Evolutionary conservation across 768 basidiomycete genomes (phyloP).

Genomic region (Calvatia gigantea): DNA sequence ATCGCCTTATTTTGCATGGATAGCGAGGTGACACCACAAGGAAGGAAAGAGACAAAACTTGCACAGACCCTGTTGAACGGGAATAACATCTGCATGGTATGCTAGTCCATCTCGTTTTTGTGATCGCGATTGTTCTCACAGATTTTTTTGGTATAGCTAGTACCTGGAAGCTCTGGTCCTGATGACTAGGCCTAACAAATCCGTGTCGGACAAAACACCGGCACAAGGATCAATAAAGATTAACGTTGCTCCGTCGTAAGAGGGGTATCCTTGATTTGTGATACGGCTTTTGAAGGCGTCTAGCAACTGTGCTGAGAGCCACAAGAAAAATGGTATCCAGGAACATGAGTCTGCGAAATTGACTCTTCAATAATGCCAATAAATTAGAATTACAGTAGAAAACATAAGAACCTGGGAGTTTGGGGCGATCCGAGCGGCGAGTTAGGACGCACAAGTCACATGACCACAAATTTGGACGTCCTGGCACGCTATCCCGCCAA

Average conservation of each 20-base stretch:
- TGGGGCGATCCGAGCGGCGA: background rate
- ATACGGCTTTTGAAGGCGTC: no score
- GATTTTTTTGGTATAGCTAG: constrained; percentile 23
- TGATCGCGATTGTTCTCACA: background rate
- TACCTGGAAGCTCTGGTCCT: constrained; percentile 37
- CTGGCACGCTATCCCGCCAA: constrained; percentile 2
- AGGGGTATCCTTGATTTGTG: no score
- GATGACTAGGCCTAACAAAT: constrained; percentile 7
- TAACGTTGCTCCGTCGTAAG: no score
- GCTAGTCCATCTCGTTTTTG: constrained; percentile 17
- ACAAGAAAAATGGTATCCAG: no score
- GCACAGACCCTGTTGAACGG: constrained; percentile 90
- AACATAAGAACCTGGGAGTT: background rate
- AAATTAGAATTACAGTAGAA: no score
- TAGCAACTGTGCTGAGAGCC: no score
- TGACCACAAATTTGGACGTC: constrained; percentile 17
- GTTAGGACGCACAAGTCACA: constrained; percentile 13
- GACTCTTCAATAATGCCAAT: no score
- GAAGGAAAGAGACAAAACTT: constrained; percentile 75
- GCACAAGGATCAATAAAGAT: no score
- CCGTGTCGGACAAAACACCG: no score
- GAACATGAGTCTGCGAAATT: no score
- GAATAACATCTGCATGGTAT: constrained; percentile 95
- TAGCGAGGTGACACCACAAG: constrained; percentile 85
- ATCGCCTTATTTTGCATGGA: no score